Percentiles rank a stretch among this genome's conserved stretches.
These are phyloP conservation scores for Rhizopogon sp. DNA, from an alignment of 768 basidiomycete genomes.

Conservation along the genomic window DNA sequence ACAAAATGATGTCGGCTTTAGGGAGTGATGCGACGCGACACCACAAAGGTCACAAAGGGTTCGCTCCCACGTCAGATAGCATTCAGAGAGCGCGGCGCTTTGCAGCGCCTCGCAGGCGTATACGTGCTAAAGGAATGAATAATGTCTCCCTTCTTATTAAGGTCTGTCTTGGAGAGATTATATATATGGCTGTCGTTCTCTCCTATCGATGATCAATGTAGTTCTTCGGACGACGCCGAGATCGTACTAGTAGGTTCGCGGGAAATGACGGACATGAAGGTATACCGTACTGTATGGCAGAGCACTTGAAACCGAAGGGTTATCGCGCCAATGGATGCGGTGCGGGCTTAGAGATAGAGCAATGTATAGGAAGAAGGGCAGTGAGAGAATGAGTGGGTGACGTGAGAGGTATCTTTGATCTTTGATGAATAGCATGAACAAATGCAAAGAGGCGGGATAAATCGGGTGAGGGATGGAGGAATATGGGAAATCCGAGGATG, in stretches of 20 bases:
- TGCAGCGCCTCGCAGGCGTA: background rate
- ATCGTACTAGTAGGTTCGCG: background rate
- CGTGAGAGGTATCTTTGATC: background rate
- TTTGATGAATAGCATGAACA: background rate
- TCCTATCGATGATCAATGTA: background rate
- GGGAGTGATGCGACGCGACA: background rate
- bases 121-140: too few relatives aligned
- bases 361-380: background rate
- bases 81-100: background rate
- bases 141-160: too few relatives aligned
- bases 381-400: background rate
- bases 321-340: background rate
- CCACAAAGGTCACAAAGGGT: background rate
- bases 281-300: too few relatives aligned
- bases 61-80: background rate
- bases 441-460: background rate
- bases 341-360: background rate
- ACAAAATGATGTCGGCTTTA: background rate
- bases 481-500: background rate
- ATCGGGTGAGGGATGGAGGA: background rate
- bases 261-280: background rate
- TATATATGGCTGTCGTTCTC: background rate
- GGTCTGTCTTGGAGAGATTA: background rate
- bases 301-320: background rate
- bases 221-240: background rate